A percentile compares a stretch with the other conserved stretches of the same genome.
These are phyloP conservation scores for Penicillium crystallinum DNA, from an alignment of 495 filamentous ascomycete species.

Conservation along the genomic window DNA sequence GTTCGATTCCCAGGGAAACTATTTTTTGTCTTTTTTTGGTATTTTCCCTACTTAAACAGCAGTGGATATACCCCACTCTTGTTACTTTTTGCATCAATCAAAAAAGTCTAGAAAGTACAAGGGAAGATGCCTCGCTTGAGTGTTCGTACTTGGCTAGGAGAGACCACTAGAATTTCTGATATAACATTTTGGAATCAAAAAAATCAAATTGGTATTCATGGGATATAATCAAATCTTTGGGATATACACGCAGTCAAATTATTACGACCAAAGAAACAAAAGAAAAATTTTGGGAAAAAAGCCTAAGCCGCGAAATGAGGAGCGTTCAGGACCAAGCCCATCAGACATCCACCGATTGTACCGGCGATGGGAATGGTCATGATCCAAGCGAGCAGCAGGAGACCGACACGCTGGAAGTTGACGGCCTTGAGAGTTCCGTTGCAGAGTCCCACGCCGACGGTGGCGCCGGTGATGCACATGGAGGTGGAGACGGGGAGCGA, in stretches of 20 bases:
- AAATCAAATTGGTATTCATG: not conserved
- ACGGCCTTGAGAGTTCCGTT: slow-evolving; percentile 54
- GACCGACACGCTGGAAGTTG: slow-evolving; percentile 58
- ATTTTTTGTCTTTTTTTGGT: slow-evolving; percentile 7
- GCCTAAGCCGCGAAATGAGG: slow-evolving; percentile 40
- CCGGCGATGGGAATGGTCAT: slow-evolving; percentile 60
- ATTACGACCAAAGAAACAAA: not conserved
- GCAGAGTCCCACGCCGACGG: slow-evolving; percentile 53
- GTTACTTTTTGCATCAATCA: not conserved
- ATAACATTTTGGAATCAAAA: no score
- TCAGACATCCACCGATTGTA: slow-evolving; percentile 52
- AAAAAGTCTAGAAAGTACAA: not conserved
- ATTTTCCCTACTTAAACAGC: not conserved
- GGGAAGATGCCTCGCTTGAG: no score
- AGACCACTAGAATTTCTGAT: no score
- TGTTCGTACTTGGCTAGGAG: no score
- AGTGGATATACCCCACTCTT: not conserved
- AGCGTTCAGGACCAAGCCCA: slow-evolving; percentile 58
- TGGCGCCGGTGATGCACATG: slow-evolving; percentile 57
- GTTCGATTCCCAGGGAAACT: slow-evolving; percentile 21
- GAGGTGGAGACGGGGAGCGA: slow-evolving; percentile 55
- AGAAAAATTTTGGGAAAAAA: not conserved
- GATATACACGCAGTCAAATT: not conserved
- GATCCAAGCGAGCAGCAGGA: slow-evolving; percentile 54
- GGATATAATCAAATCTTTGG: not conserved